phyloP scores from a whole-genome alignment of 768 basidiomycete genomes.

The Hydnomerulius pinastri region DNA sequence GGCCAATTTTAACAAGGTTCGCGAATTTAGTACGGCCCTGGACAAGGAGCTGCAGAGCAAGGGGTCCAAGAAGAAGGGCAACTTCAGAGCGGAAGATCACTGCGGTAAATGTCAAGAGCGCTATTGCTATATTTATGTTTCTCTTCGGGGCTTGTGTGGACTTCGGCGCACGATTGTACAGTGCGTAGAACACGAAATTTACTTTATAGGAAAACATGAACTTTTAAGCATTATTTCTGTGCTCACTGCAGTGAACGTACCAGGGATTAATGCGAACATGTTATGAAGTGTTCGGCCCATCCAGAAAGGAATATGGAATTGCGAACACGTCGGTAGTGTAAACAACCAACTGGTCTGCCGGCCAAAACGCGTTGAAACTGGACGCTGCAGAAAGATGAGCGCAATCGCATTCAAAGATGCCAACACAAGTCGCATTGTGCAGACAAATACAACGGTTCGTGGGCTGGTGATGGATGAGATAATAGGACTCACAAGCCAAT shows the following conservation, averaged over 20 bases:
- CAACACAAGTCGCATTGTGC: conserved; percentile 71
- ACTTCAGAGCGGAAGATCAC: conserved; percentile 84
- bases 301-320: conserved; percentile 94
- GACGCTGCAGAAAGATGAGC: conserved; percentile 63
- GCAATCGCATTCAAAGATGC: conserved; percentile 63
- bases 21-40: conserved; percentile 43
- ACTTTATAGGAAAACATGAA: conserved; percentile 39
- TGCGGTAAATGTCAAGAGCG: conserved; percentile 63
- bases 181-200: conserved; percentile 55
- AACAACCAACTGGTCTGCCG: conserved; percentile 57
- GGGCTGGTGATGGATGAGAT: neutral
- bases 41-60: conserved; percentile 57
- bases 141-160: conserved; percentile 37
- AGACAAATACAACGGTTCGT: neutral
- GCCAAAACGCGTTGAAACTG: conserved; percentile 67
- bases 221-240: neutral
- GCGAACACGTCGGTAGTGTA: conserved; percentile 68
- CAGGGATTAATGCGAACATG: conserved; percentile 83
- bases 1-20: conserved; percentile 49
- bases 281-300: conserved; percentile 93
- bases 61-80: conserved; percentile 59
- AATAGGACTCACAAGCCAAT: conserved; percentile 54
- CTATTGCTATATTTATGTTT: conserved; percentile 46
- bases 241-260: conserved; percentile 41
- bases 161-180: conserved; percentile 41